Percentiles rank a stretch among this genome's conserved stretches.
These are phyloP conservation scores for Ceratobasidium papillatum DNA, from an alignment of 1,284 basidiomycete genomes.

Conservation along the genomic window DNA sequence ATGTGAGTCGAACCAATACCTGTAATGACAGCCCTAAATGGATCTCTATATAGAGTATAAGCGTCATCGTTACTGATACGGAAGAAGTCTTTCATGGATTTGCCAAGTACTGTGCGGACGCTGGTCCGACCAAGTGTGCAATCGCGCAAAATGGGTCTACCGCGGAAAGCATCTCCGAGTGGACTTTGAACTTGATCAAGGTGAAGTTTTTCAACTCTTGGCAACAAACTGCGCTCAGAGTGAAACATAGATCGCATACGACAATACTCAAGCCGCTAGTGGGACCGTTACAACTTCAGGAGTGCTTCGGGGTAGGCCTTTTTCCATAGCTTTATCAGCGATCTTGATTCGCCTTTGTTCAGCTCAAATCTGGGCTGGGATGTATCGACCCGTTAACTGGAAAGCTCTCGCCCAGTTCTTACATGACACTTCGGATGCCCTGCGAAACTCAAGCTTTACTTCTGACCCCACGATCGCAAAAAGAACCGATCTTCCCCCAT, in stretches of 20 bases:
- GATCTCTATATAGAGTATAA: background rate
- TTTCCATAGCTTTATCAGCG: too few relatives aligned
- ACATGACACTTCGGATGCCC: background rate
- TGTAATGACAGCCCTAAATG: background rate
- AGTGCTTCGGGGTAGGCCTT: background rate
- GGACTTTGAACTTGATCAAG: background rate
- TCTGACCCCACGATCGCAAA: background rate
- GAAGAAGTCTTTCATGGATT: slow-evolving; percentile 30
- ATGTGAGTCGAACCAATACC: slow-evolving; percentile 3
- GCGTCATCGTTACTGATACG: background rate
- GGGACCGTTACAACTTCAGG: background rate
- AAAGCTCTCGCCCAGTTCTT: slow-evolving; percentile 10
- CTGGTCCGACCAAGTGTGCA: slow-evolving; percentile 24
- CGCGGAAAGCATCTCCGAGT: background rate
- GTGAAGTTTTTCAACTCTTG: background rate
- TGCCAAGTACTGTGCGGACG: background rate
- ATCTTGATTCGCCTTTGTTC: background rate
- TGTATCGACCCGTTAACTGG: slow-evolving; percentile 36
- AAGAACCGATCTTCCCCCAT: background rate
- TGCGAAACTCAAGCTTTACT: background rate
- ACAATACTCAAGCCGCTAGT: background rate
- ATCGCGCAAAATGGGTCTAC: slow-evolving; percentile 26
- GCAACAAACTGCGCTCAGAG: too few relatives aligned
- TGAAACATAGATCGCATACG: background rate
- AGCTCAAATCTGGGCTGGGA: slow-evolving; percentile 19